A percentile compares a stretch with the other conserved stretches of the same genome.
phyloP scores from a whole-genome alignment of 805 yeast species.

The Candida gorgasii region DNA sequence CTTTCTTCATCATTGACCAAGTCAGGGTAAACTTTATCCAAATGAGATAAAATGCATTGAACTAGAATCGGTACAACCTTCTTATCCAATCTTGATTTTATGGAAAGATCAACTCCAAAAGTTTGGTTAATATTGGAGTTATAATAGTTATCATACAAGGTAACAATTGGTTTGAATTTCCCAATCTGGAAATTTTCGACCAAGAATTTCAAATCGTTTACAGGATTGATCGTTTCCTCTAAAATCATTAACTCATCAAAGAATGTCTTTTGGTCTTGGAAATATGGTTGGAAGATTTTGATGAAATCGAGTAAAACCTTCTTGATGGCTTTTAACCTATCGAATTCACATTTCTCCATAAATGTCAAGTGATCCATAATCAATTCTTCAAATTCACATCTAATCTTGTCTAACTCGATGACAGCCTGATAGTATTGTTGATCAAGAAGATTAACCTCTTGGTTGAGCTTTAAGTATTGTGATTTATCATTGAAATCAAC shows the following conservation, averaged over 20 bases:
- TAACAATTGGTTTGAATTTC: conserved; percentile 67
- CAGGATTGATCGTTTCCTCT: conserved; percentile 74
- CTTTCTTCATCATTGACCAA: conserved; percentile 68
- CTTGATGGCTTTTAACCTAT: conserved; percentile 73
- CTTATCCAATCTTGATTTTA: conserved; percentile 68
- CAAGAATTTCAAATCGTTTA: conserved; percentile 63
- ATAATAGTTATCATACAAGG: conserved; percentile 78
- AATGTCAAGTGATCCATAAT: conserved; percentile 70
- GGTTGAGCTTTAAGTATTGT: conserved; percentile 49
- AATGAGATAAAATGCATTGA: conserved; percentile 59
- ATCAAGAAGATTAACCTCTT: conserved; percentile 63
- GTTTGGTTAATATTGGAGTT: conserved; percentile 65
- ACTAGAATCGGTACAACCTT: conserved; percentile 71
- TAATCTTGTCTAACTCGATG: conserved; percentile 56
- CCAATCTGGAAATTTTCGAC: conserved; percentile 75
- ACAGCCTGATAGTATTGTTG: conserved; percentile 46
- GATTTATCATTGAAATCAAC: conserved; percentile 52
- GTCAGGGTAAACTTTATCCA: conserved; percentile 72
- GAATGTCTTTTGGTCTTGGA: conserved; percentile 55
- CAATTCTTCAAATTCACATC: conserved; percentile 75
- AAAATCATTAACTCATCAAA: conserved; percentile 61
- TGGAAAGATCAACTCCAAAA: conserved; percentile 77
- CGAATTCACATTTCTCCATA: conserved; percentile 81
- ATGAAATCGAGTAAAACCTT: conserved; percentile 73
- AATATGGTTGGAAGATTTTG: conserved; percentile 61